These are phyloP conservation scores for Myrica gale DNA, from an alignment of 306 rosid genomes.

Conservation along the genomic window DNA sequence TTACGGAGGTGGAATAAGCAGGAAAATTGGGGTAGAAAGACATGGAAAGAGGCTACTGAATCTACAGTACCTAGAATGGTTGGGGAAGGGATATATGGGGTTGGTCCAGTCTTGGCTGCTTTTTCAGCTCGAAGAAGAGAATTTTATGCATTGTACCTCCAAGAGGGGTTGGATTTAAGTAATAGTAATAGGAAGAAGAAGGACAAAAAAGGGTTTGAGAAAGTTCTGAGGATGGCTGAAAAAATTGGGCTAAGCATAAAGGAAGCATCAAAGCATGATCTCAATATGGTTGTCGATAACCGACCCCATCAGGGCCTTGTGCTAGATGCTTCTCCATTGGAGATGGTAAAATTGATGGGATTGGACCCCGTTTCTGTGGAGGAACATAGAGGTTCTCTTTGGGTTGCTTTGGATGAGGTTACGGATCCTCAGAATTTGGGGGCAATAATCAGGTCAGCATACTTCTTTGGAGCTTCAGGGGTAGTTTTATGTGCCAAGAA, in stretches of 20 bases:
- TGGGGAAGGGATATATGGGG: constrained; percentile 90
- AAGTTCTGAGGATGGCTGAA: constrained; percentile 69
- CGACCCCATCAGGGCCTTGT: constrained; percentile 95
- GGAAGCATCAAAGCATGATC: constrained; percentile 83
- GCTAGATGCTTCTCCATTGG: constrained; percentile 82
- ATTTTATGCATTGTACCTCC: constrained; percentile 73
- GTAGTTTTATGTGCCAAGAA: constrained; percentile 87
- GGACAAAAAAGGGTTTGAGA: constrained; percentile 94
- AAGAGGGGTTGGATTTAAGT: constrained; percentile 87
- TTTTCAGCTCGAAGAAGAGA: constrained; percentile 89
- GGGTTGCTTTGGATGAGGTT: constrained; percentile 96
- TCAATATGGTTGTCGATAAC: constrained; percentile 90
- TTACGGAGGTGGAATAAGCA: constrained; percentile 67
- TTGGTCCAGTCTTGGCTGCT: constrained; percentile 97
- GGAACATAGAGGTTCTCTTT: constrained; percentile 68
- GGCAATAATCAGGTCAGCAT: constrained; percentile 86
- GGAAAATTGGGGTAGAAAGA: constrained; percentile 80
- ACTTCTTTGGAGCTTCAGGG: constrained; percentile 89
- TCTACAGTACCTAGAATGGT: constrained; percentile 73
- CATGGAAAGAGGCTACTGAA: constrained; percentile 84
- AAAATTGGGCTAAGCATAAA: constrained; percentile 55
- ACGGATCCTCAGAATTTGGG: constrained; percentile 95
- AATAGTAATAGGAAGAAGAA: constrained; percentile 84
- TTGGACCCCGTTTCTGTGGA: constrained; percentile 64
- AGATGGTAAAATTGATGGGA: constrained; percentile 78